Conservation (phyloP, 208 protist species). For the Leishmania amazonensis region DNA sequence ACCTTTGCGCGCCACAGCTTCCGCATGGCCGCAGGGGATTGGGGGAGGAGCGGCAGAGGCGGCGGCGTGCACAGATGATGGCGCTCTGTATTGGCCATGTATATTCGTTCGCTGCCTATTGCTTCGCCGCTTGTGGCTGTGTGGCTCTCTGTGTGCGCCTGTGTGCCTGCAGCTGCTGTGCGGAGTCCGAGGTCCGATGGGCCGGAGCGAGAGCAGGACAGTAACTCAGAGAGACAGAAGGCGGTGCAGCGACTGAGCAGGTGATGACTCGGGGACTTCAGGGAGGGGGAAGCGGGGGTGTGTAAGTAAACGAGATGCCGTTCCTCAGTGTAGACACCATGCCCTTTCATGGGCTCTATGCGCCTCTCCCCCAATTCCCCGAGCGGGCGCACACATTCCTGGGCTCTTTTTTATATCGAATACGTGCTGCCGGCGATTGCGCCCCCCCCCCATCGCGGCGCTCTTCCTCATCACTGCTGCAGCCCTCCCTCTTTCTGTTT, state of each 20-base stretch:
- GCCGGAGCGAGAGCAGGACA: background rate
- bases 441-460: background rate
- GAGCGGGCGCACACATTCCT: slow-evolving; percentile 14
- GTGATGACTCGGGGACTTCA: background rate
- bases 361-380: background rate
- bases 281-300: background rate
- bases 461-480: background rate
- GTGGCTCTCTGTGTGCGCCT: background rate
- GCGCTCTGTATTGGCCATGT: too few species aligned
- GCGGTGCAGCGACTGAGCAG: background rate
- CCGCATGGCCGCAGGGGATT: too few species aligned
- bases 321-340: background rate
- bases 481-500: background rate
- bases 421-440: background rate
- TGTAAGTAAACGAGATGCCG: background rate
- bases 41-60: background rate
- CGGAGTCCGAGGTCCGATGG: background rate
- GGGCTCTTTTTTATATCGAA: slow-evolving; percentile 28
- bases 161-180: background rate
- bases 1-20: background rate
- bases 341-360: background rate
- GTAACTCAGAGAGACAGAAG: background rate
- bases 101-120: background rate
- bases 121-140: background rate
- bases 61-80: background rate